A percentile compares a stretch with the other conserved stretches of the same genome.
Evolutionary conservation across 345 rosid genomes (phyloP).

Genomic region (Sisymbrium altissimum): DNA sequence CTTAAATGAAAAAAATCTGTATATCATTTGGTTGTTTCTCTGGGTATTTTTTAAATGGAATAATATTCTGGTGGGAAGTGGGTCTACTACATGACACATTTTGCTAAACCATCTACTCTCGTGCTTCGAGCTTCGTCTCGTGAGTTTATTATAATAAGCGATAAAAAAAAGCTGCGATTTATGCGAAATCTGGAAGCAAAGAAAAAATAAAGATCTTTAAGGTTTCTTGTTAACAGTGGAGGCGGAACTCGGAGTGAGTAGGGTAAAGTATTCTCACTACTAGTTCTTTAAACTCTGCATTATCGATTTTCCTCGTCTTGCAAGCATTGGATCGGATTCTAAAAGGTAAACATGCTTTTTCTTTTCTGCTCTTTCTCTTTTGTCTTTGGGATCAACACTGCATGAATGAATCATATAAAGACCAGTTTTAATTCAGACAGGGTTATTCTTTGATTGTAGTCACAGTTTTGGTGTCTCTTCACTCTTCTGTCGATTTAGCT

Average conservation of each 20-base stretch:
- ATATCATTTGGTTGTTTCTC: not conserved
- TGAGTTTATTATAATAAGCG: slow-evolving; percentile 18
- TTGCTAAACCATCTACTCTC: slow-evolving; percentile 31
- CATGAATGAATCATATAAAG: slow-evolving; percentile 26
- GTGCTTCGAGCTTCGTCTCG: slow-evolving; percentile 38
- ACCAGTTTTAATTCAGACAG: not conserved
- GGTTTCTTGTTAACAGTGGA: slow-evolving; percentile 22
- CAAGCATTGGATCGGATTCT: slow-evolving; percentile 29
- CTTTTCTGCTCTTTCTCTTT: not conserved
- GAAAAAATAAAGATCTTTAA: not conserved
- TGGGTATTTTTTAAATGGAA: not conserved
- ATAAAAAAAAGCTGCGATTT: slow-evolving; percentile 6
- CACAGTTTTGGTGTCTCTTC: not conserved
- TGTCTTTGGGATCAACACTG: slow-evolving; percentile 5
- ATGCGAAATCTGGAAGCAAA: slow-evolving; percentile 2
- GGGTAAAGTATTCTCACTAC: not conserved
- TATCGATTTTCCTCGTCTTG: slow-evolving; percentile 2
- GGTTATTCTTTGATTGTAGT: not conserved
- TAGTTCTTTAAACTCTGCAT: not conserved
- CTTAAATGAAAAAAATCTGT: not conserved
- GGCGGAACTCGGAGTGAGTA: slow-evolving; percentile 8
- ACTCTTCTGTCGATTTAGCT: slow-evolving; percentile 5
- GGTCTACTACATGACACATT: slow-evolving; percentile 34
- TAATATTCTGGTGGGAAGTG: slow-evolving; percentile 20
- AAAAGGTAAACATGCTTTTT: not conserved